Conservation (phyloP, 495 filamentous ascomycete species). For the Cairneyella variabilis region DNA sequence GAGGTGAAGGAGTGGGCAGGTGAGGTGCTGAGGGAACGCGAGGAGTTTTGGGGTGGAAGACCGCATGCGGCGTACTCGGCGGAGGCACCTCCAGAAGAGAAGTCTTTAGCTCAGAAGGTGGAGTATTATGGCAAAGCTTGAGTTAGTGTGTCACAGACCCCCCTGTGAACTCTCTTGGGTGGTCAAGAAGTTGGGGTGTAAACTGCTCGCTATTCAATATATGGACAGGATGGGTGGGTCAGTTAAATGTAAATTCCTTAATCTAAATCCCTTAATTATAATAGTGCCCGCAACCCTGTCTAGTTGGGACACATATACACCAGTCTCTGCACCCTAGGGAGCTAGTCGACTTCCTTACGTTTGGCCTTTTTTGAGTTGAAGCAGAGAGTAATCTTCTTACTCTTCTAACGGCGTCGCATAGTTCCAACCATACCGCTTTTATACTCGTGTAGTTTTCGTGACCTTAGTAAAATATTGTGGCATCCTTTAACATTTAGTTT, state of each 20-base stretch:
- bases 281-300: background rate
- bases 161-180: too few species aligned
- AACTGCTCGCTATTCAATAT: background rate
- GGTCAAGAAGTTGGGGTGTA: background rate
- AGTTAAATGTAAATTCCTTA: background rate
- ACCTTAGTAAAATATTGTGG: too few species aligned
- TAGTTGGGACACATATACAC: background rate
- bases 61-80: conserved; percentile 11
- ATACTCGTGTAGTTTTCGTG: too few species aligned
- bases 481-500: too few species aligned
- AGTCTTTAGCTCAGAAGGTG: conserved; percentile 9
- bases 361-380: too few species aligned
- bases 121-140: conserved; percentile 15
- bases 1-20: conserved; percentile 79
- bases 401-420: too few species aligned
- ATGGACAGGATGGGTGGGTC: background rate
- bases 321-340: background rate
- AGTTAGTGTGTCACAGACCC: background rate
- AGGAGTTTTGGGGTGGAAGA: conserved; percentile 58
- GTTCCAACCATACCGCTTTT: too few species aligned
- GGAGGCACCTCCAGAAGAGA: conserved; percentile 1
- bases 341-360: conserved; percentile 1
- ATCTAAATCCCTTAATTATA: background rate
- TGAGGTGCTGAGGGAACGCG: conserved; percentile 70
- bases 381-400: too few species aligned